Conservation (phyloP, 2,329 filamentous ascomycete genomes). For the Colletotrichum sp. region DNA sequence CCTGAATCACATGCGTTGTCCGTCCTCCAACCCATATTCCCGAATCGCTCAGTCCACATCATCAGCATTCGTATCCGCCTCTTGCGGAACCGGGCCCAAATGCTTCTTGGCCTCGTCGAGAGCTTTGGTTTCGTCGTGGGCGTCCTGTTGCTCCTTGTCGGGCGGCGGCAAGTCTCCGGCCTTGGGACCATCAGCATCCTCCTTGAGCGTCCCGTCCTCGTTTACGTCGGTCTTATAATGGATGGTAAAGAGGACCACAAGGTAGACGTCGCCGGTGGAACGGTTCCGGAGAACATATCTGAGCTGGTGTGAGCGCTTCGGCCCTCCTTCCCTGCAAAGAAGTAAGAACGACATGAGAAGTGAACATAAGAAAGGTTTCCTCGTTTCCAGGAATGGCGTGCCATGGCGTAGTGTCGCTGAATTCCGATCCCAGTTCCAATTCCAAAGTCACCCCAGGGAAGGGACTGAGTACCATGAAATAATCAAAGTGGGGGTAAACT, state of each 20-base stretch:
- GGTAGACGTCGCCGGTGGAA: slow-evolving; percentile 73
- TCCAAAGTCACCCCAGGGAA: background rate
- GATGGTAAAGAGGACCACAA: slow-evolving; percentile 82
- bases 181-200: slow-evolving; percentile 36
- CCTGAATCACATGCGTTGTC: background rate
- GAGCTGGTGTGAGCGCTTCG: slow-evolving; percentile 78
- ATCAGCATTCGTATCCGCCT: slow-evolving; percentile 37
- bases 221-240: slow-evolving; percentile 71
- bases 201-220: slow-evolving; percentile 61
- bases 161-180: slow-evolving; percentile 14
- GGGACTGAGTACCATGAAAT: background rate
- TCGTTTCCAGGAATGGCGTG: background rate
- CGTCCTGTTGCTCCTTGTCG: slow-evolving; percentile 25
- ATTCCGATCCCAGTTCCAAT: background rate
- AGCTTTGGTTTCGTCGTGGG: slow-evolving; percentile 36
- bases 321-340: slow-evolving; percentile 27
- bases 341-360: slow-evolving; percentile 23
- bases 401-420: background rate
- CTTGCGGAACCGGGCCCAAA: slow-evolving; percentile 29
- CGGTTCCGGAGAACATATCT: slow-evolving; percentile 92
- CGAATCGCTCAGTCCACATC: slow-evolving; percentile 46
- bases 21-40: background rate
- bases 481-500: background rate
- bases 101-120: slow-evolving; percentile 44
- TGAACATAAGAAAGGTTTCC: background rate